Conservation (phyloP, 331 rosid species). For the Quercus tomentella region DNA sequence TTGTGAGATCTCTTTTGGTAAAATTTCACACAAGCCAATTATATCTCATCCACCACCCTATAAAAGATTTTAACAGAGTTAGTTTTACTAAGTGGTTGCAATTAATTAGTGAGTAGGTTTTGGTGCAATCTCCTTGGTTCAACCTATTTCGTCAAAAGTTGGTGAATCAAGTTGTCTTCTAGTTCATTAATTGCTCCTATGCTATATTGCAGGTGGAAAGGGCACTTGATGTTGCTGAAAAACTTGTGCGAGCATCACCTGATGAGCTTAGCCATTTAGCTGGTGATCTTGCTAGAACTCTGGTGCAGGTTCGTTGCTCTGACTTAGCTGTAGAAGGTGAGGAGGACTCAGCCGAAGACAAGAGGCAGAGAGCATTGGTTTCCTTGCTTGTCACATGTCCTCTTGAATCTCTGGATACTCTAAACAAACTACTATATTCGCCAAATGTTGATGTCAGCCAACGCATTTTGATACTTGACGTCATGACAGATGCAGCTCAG, state of each 20-base stretch:
- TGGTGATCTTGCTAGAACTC: constrained; percentile 72
- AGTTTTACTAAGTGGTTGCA: constrained; percentile 2
- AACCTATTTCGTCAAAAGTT: constrained; percentile 1
- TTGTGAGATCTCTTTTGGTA: background rate
- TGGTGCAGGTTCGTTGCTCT: constrained; percentile 87
- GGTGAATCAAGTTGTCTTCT: background rate
- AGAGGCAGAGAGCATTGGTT: constrained; percentile 78
- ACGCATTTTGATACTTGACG: constrained; percentile 83
- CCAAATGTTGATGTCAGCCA: constrained; percentile 89
- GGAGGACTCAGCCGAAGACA: constrained; percentile 82
- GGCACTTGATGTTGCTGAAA: constrained; percentile 86
- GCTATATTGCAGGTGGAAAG: constrained; percentile 61
- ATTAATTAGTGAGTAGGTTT: background rate
- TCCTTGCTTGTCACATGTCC: constrained; percentile 77
- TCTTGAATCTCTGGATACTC: constrained; percentile 62
- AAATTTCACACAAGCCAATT: background rate
- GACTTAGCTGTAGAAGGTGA: constrained; percentile 91
- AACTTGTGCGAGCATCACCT: constrained; percentile 84
- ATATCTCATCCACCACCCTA: background rate
- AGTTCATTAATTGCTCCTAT: constrained; percentile 7
- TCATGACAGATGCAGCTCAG: constrained; percentile 93
- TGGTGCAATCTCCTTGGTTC: constrained; percentile 12
- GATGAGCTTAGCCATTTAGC: constrained; percentile 86
- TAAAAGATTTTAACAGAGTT: background rate
- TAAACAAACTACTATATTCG: constrained; percentile 76